Evolutionary conservation across 2,329 filamentous ascomycete genomes (phyloP).

Genomic region (Grosmannia penicillata): DNA sequence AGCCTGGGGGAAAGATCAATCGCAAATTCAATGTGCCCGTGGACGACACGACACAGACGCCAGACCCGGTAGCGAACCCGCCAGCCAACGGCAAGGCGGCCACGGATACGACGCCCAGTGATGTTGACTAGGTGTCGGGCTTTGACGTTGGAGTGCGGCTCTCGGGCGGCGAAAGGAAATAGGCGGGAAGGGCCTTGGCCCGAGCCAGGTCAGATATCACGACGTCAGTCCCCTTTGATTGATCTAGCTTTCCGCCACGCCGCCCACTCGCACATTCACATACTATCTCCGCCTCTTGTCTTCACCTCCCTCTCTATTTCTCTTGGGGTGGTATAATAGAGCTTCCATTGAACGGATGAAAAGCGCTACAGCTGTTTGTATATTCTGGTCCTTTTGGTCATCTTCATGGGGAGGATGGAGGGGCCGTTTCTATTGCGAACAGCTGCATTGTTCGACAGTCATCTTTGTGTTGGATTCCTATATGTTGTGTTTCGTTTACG

Average conservation of each 20-base stretch:
- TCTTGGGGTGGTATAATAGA: not conserved
- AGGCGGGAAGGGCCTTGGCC: too few species aligned
- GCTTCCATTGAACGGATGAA: not conserved
- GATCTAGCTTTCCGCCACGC: too few species aligned
- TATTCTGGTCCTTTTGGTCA: not conserved
- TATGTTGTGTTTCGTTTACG: not conserved
- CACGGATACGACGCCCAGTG: conserved; percentile 24
- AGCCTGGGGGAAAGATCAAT: conserved; percentile 49
- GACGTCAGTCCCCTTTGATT: too few species aligned
- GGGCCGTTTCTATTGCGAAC: not conserved
- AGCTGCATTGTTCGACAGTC: not conserved
- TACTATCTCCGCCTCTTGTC: too few species aligned
- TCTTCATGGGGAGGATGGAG: not conserved
- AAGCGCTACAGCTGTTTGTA: not conserved
- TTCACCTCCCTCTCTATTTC: not conserved
- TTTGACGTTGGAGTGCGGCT: too few species aligned
- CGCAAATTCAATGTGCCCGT: conserved; percentile 40
- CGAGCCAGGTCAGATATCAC: too few species aligned
- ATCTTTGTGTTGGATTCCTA: not conserved
- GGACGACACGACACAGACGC: conserved; percentile 8
- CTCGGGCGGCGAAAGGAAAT: too few species aligned
- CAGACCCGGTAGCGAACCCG: not conserved
- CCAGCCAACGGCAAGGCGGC: conserved; percentile 11
- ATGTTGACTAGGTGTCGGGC: conserved; percentile 23
- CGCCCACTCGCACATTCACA: too few species aligned